These are phyloP conservation scores for Laguncularia racemosa DNA, from an alignment of 345 rosid species.

Conservation along the genomic window DNA sequence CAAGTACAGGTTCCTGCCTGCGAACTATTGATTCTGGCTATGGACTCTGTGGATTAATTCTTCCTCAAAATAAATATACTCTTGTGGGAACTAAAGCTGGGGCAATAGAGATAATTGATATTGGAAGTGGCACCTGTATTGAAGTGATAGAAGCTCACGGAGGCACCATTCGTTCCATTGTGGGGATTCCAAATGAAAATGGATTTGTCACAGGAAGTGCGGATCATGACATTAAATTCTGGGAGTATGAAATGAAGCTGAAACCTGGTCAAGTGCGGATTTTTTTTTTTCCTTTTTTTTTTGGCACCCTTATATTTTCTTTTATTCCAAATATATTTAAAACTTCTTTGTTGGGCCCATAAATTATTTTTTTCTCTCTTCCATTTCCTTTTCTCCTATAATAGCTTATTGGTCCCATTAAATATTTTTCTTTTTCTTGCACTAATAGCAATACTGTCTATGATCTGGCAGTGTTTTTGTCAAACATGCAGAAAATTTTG, in stretches of 20 bases:
- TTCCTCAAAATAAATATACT: slow-evolving; percentile 75
- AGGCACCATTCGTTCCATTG: slow-evolving; percentile 67
- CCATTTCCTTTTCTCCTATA: no score
- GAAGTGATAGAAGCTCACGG: slow-evolving; percentile 88
- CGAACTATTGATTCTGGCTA: slow-evolving; percentile 84
- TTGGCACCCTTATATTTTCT: slow-evolving; percentile 3
- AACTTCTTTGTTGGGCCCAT: background rate
- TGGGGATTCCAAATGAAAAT: slow-evolving; percentile 64
- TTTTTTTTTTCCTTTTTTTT: no score
- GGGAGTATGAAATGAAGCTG: slow-evolving; percentile 75
- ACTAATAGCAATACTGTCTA: no score
- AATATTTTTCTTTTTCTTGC: no score
- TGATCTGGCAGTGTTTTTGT: no score
- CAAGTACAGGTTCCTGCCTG: slow-evolving; percentile 92
- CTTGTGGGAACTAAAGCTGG: slow-evolving; percentile 95
- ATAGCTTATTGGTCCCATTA: no score
- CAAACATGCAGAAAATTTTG: no score
- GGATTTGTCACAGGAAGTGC: slow-evolving; percentile 94
- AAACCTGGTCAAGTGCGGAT: slow-evolving; percentile 64
- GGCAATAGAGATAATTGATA: slow-evolving; percentile 67
- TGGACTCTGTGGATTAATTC: slow-evolving; percentile 86
- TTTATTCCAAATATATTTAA: background rate
- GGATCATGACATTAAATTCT: slow-evolving; percentile 86
- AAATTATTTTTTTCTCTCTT: background rate
- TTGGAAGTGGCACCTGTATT: slow-evolving; percentile 71